Evolutionary conservation across 2,329 filamentous ascomycete species (phyloP), one percentile per base, ranked within the genome.

Genomic region (Epichloe elymi): DNA sequence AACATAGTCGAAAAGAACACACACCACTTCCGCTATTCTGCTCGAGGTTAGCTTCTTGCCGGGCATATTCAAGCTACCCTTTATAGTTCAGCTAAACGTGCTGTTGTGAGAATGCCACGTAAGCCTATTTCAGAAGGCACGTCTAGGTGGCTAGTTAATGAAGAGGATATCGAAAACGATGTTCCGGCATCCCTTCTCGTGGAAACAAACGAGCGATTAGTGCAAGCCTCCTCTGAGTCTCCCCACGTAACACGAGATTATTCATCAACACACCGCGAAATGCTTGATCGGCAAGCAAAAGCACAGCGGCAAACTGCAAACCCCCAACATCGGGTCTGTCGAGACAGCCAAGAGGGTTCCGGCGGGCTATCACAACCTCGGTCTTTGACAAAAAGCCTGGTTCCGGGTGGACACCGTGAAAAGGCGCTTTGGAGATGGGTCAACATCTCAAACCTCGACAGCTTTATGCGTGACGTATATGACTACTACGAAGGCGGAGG

Each of bases 341-440:
- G 59, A 26, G 69, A 74, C 17, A 11, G 64, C 67, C 14, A 57
- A 55, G 30, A 60, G 50, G 38, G 20, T 20, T 35, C 38, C 11
- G n/a, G 19, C 30, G 26, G 38, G 11, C n/a, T 49, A 8, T 40
- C 57, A 30, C 56, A 64, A n/a, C 58, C 61, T 48, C 57, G 63
- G 56, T 56, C 65, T 23, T n/a, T 66, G 39, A 38, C 58, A 58
- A 53, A 53, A 61, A 54, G 59, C 43, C 51, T 60, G 15, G 51
- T 65, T 19, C 55, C 63, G 1, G 67, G 66, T 10, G 67, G 63
- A 49, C 69, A 70, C 4, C 62, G 82, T 65, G 85, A 91, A 62
- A 85, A 83, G 65, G 89, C 90, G 3, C 80, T 95, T 72, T 96
- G 88, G 84, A 79, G 87, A 67, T 96, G 90, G 86, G 87, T 87